These are phyloP conservation scores for Cryptococcus neoformans DNA, from an alignment of 1,284 basidiomycete genomes.

Conservation along the genomic window DNA sequence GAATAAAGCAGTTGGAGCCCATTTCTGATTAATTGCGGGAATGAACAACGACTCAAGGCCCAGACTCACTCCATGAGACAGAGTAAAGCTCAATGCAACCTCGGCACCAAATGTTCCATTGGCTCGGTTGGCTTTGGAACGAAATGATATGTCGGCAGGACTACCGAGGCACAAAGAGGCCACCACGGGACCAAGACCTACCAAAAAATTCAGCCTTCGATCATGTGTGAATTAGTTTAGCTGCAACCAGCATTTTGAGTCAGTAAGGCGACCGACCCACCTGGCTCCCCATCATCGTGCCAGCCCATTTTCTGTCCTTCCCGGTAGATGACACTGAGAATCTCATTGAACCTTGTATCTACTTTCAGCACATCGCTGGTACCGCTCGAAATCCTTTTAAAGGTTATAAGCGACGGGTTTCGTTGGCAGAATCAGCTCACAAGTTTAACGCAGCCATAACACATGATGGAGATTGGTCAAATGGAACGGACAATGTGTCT, in stretches of 20 bases:
- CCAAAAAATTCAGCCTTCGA: not conserved
- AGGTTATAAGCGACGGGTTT: not conserved
- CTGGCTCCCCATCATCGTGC: constrained; percentile 46
- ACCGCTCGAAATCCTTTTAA: not conserved
- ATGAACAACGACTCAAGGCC: not conserved
- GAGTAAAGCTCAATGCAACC: constrained; percentile 21
- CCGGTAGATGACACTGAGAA: constrained; percentile 41
- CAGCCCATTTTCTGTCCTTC: constrained; percentile 48
- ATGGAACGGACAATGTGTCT: constrained; percentile 32
- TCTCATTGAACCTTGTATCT: constrained; percentile 34
- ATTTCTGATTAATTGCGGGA: not conserved
- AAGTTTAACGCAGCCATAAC: constrained; percentile 26
- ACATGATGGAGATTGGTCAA: constrained; percentile 34
- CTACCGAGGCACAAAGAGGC: constrained; percentile 38
- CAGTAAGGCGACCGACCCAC: constrained; percentile 13
- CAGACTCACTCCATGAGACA: constrained; percentile 33
- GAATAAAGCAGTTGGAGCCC: not conserved
- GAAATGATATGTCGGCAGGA: constrained; percentile 37
- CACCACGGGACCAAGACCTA: constrained; percentile 41
- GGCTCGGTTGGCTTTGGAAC: constrained; percentile 17
- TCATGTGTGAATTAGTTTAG: not conserved
- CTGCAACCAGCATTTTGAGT: too few relatives aligned
- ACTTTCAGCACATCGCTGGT: not conserved
- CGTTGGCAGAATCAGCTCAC: constrained; percentile 17
- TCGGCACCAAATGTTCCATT: not conserved